phyloP scores from a whole-genome alignment of 805 yeast species.

The Kazachstania viticola region DNA sequence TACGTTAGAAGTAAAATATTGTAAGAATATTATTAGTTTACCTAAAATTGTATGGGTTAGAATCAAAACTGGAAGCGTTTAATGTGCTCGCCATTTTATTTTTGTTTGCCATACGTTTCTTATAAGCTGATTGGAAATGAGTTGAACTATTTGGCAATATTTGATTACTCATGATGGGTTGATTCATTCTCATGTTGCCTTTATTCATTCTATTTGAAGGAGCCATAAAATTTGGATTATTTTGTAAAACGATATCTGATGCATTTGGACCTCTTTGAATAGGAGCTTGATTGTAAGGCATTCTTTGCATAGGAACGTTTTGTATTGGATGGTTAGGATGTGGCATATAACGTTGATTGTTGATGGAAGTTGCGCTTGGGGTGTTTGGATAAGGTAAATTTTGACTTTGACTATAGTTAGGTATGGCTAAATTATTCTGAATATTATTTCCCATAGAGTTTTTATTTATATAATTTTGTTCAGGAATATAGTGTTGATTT shows the following conservation, averaged over 20 bases:
- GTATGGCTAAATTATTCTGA: too few species aligned
- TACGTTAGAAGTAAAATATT: slow-evolving; percentile 1
- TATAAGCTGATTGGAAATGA: slow-evolving; percentile 31
- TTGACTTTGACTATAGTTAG: slow-evolving; percentile 30
- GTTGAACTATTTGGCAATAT: slow-evolving; percentile 5
- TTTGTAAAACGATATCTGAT: slow-evolving; percentile 33
- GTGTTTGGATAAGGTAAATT: neutral
- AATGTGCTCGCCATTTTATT: slow-evolving; percentile 15
- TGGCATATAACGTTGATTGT: slow-evolving; percentile 1
- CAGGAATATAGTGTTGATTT: too few species aligned
- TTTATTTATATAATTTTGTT: too few species aligned
- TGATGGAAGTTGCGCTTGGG: neutral
- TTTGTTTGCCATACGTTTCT: slow-evolving; percentile 23
- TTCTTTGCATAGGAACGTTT: slow-evolving; percentile 8
- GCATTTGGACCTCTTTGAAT: slow-evolving; percentile 19
- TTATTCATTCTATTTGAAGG: slow-evolving; percentile 1
- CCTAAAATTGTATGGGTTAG: slow-evolving; percentile 36
- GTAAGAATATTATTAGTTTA: slow-evolving; percentile 9
- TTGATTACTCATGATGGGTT: slow-evolving; percentile 1
- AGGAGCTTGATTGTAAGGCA: slow-evolving; percentile 10
- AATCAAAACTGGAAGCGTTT: slow-evolving; percentile 34
- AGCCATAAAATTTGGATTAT: slow-evolving; percentile 39
- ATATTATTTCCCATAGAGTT: too few species aligned
- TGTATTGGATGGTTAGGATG: too few species aligned
- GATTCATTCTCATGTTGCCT: slow-evolving; percentile 1